Conservation (phyloP, 768 basidiomycete species). For the Hygrophoropsis aurantiaca region DNA sequence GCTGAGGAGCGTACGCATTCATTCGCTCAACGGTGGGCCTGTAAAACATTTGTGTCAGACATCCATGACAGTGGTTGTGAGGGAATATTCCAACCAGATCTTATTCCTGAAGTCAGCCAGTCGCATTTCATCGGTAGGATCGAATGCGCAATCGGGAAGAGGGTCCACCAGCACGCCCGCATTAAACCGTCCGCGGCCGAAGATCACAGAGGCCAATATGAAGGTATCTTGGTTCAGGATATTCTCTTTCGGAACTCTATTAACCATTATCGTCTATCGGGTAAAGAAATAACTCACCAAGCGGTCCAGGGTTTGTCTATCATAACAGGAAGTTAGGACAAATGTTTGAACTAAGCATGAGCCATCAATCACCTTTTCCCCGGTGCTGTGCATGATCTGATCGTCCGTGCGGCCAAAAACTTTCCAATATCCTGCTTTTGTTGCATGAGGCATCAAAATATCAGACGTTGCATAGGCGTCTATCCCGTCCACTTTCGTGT, state of each 20-base stretch:
- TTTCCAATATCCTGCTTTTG: slow-evolving; percentile 36
- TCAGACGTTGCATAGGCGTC: slow-evolving; percentile 45
- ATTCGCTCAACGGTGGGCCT: slow-evolving; percentile 42
- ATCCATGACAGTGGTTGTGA: not conserved
- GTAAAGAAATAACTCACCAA: slow-evolving; percentile 22
- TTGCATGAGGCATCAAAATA: slow-evolving; percentile 44
- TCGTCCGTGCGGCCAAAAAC: slow-evolving; percentile 14
- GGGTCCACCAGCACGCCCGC: slow-evolving; percentile 40
- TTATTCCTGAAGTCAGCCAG: slow-evolving; percentile 21
- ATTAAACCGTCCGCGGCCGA: slow-evolving; percentile 35
- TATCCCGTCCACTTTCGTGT: slow-evolving; percentile 34
- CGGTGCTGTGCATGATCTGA: slow-evolving; percentile 43
- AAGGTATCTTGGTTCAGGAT: slow-evolving; percentile 33
- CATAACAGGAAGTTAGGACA: not conserved
- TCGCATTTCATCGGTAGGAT: slow-evolving; percentile 20
- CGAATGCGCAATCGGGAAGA: slow-evolving; percentile 17
- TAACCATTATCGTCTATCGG: slow-evolving; percentile 19
- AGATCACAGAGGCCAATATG: slow-evolving; percentile 34
- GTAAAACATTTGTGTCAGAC: no score
- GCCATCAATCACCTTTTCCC: slow-evolving; percentile 35
- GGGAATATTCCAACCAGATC: no score
- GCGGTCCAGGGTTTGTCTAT: slow-evolving; percentile 36
- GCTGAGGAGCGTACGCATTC: slow-evolving; percentile 42
- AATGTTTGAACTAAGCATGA: not conserved
- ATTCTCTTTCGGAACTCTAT: slow-evolving; percentile 34